Base-by-base conservation (phyloP, 176 grass and related monocot genomes). In the Carex kokanica region DNA sequence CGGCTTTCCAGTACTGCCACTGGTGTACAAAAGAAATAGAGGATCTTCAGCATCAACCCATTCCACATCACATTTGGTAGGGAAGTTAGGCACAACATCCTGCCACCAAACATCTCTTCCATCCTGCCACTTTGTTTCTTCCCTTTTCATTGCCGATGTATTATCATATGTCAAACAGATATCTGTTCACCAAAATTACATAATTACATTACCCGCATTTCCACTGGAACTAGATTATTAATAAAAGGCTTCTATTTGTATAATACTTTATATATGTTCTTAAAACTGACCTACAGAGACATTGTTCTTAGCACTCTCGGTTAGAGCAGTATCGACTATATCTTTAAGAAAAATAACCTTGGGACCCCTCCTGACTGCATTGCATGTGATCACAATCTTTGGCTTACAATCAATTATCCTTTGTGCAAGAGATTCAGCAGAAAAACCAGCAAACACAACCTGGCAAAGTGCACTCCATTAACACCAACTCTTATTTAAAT, bases 41-140 rank as follows among this genome's bases (percentile, higher is more conserved):
- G 96, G 89, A 90, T 99, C 96, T 86, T 99, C 93, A 87, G 96
- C 96, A 90, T 99, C 96, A 81, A 99, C 89, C 96, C 96, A 99
- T 88, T 99, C 91, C 27, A 99, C 89, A 80, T 90, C 86, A 54
- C 96, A 99, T 69, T 93, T 95, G 54, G 72, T 85, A 70, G 88
- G 81, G 85, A 99, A 95, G 81, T 85, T 86, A 11, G 93, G 88
- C 43, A 95, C 93, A 84, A 88, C 85, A 89, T 99, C 96, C 96
- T 99, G 91, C 91, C 96, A 99, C 96, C 96, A 99, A 72, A 99
- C 77, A 85, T 99, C 96, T 85, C 91, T 91, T 84, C 85, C 91
- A 34, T 60, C 24, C 79, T 83, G 86, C 91, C 93, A 99, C 81
- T 83, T 86, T 34, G 93, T 99, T 45, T 86, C 91, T 81, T 93